Evolutionary conservation across 164 flowering plant genomes (phyloP), one percentile per base, ranked within the genome.

Genomic region (Berberis vulgaris): DNA sequence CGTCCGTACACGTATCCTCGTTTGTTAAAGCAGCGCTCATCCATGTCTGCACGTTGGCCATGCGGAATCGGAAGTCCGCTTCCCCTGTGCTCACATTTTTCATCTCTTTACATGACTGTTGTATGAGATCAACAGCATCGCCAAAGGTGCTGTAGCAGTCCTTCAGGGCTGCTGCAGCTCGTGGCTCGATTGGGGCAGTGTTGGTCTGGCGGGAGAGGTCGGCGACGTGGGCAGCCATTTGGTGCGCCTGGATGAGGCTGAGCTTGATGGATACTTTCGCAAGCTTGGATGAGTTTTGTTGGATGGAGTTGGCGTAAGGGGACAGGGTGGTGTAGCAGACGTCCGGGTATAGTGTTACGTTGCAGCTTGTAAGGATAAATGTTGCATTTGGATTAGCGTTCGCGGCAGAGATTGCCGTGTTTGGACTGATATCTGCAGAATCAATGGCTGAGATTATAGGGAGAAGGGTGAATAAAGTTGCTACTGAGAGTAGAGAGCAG

Each of bases 11-110:
- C 67, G 97, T 89, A 63, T 86, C 90, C 82, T 89, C 87, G 68
- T 89, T 83, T 38, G 96, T 88, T 44, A 89, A 67, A 3, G 94
- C 97, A 0, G 98, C 96, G 72, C 98, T 93, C 91, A 93, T 86
- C 96, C 96, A 93, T 73, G 98, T 93, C 86, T 89, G 86, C 69
- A 88, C 94, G 72, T 93, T 86, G 67, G 85, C 78, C 84, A 86
- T 74, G 78, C 71, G 87, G 59, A 86, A 89, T 80, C 73, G 66
- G 64, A 86, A 73, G 71, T 73, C 10, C 43, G 40, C 63, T 68
- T 68, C 81, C 1, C 75, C 80, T 26, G 69, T 8, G 7, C 52
- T 59, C 6, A 54, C 38, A 5, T 47, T 60, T 7, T 76, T 67
- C 84, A 93, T 82, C 81, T 90, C 89, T 61, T 57, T 71, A 38